Conservation (phyloP, 148 eudicot genomes). For the Nepenthes mirabilis region DNA sequence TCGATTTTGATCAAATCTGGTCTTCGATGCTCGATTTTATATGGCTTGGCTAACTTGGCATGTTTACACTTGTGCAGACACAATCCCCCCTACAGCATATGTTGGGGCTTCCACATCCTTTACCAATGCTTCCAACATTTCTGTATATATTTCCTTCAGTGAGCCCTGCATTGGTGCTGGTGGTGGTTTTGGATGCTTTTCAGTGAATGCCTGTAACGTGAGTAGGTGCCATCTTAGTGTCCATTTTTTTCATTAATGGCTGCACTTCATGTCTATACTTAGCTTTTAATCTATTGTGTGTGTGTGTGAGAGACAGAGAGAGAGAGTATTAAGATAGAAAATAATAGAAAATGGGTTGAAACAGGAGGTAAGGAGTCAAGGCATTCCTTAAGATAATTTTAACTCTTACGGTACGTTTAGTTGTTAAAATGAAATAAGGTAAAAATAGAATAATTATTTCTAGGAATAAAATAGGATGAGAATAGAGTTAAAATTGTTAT, state of each 20-base stretch:
- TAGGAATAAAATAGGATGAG: too few species aligned
- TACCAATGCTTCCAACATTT: constrained; percentile 44
- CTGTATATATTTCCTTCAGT: constrained; percentile 63
- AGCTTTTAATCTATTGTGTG: neutral
- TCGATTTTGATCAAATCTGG: too few species aligned
- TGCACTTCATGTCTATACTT: neutral
- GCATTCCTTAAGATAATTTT: too few species aligned
- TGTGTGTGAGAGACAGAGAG: too few species aligned
- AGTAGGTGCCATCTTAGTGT: constrained; percentile 33
- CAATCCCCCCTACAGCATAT: constrained; percentile 71
- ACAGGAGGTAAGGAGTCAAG: too few species aligned
- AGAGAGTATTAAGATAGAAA: too few species aligned
- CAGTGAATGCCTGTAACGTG: constrained; percentile 75
- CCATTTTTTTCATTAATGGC: neutral
- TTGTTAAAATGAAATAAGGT: too few species aligned
- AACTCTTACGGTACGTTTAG: too few species aligned
- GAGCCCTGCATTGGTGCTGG: constrained; percentile 72
- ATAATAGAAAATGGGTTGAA: too few species aligned
- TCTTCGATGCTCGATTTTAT: too few species aligned
- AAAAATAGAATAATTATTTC: too few species aligned
- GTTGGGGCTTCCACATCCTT: constrained; percentile 45
- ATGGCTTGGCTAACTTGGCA: neutral
- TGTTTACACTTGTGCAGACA: constrained; percentile 40
- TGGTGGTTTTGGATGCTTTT: constrained; percentile 76
- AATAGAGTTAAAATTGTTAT: too few species aligned